phyloP scores from a whole-genome alignment of 768 basidiomycete genomes.

The Mycena latifolia region DNA sequence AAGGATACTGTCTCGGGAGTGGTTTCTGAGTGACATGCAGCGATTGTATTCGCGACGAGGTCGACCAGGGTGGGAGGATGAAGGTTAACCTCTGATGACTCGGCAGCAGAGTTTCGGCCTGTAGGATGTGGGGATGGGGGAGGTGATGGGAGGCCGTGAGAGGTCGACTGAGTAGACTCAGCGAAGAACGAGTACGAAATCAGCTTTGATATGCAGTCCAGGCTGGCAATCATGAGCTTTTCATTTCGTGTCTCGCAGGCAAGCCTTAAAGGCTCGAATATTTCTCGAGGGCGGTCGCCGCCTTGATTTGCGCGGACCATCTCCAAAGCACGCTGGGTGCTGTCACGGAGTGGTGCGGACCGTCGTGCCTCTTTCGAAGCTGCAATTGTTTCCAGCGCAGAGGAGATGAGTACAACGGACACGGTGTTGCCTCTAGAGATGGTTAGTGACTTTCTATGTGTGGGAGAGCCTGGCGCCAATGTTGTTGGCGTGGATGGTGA shows the following conservation, averaged over 20 bases:
- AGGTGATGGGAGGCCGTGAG: slow-evolving; percentile 72
- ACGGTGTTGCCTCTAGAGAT: slow-evolving; percentile 79
- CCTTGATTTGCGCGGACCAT: slow-evolving; percentile 83
- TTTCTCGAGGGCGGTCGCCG: slow-evolving; percentile 83
- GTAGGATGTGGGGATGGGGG: slow-evolving; percentile 77
- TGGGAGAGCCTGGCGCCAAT: slow-evolving; percentile 28
- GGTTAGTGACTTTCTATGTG: slow-evolving; percentile 70
- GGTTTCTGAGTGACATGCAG: slow-evolving; percentile 88
- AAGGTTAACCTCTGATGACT: slow-evolving; percentile 59
- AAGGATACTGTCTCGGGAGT: slow-evolving; percentile 93
- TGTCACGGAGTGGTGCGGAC: slow-evolving; percentile 84
- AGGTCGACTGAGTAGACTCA: slow-evolving; percentile 62
- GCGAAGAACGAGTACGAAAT: slow-evolving; percentile 98
- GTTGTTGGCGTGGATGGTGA: slow-evolving; percentile 18
- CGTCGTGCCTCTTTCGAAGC: slow-evolving; percentile 91
- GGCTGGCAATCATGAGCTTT: slow-evolving; percentile 94
- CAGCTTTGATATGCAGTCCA: slow-evolving; percentile 98
- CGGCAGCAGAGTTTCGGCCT: slow-evolving; percentile 54
- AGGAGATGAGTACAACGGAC: slow-evolving; percentile 84
- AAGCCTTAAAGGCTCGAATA: slow-evolving; percentile 95
- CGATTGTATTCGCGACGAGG: slow-evolving; percentile 94
- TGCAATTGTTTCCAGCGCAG: slow-evolving; percentile 88
- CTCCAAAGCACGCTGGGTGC: slow-evolving; percentile 84
- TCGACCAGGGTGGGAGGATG: slow-evolving; percentile 88
- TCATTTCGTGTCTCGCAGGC: slow-evolving; percentile 97